Evolutionary conservation across 176 grass and related monocot species (phyloP), one percentile per base, ranked within the genome.

Genomic region (Bromus sterilis): DNA sequence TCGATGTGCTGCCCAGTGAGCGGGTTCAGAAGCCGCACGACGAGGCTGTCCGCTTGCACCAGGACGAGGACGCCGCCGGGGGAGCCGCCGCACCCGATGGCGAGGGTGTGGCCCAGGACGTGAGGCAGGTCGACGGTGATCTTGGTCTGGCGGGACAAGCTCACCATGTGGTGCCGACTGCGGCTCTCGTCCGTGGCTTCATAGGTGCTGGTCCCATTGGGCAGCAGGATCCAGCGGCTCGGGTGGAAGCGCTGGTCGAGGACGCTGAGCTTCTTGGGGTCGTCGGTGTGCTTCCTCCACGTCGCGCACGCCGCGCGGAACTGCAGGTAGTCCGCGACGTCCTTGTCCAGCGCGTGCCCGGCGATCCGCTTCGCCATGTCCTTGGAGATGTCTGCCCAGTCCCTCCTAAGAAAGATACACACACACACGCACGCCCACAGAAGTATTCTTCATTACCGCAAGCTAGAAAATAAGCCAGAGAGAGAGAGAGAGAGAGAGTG

Each of bases 181-280:
- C 33, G n/a, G 55, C 55, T 37, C 14, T 41, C 74, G 14, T 28
- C 55, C 21, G 6, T 8, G 72, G 53, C n/a, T 23, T 5, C 57
- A 26, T 59, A 12, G 56, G 11, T 6, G 56, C 25, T 40, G 10
- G 36, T 69, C 21, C 25, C 21, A 12, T 29, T 24, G 1, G 75
- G 75, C n/a, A 77, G n/a, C 16, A 78, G 35, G 75, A 78, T 78
- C 75, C 75, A 78, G 25, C 57, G 55, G 56, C 37, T 56, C 36
- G 75, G 75, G 75, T 78, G 75, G 75, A 43, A 62, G 23, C 35
- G 55, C 9, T 35, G 51, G 55, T 77, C 32, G 1, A 60, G 12
- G 20, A 57, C 35, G 55, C 23, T 18, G 18, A 29, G 37, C 25
- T 11, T 10, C 56, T 61, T 53, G 15, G 75, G 75, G 16, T 63